Base-by-base conservation (phyloP, 139 green algal genomes). In the Nannochloris sp. region DNA sequence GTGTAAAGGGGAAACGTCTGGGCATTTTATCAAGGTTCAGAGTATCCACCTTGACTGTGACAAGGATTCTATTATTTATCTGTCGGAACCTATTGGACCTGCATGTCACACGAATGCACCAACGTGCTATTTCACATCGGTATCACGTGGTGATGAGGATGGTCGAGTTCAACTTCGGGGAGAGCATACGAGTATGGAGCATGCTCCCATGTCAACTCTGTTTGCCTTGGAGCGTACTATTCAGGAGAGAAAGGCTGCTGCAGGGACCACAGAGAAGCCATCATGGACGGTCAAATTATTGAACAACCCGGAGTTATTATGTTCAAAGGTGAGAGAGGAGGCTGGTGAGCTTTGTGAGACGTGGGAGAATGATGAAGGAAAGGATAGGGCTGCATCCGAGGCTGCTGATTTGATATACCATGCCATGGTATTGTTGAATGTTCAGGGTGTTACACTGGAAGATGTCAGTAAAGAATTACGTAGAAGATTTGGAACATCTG, bases 401-500 rank as follows among this genome's bases (percentile, higher is more conserved):
- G 84, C 85, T 67, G 93, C 93, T 4, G 93, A 99, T 78, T 78
- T 99, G 63, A 71, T 98, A 30, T 99, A 99, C 76, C 93, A 99
- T 70, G 77, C 86, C 33, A 89, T 98, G 79, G 93, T 98, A 36
- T 75, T 99, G 50, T 70, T 93, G 1, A 90, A 91, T 65, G 40
- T 62, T 45, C 77, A 95, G 83, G 91, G 82, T 33, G 91, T 95
- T 23, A 37, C 45, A 2, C 75, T 96, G 68, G 79, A 87, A 72
- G 82, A 95, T 37, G 91, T 96, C 28, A 62, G 87, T 60, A 65
- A 36, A 28, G 83, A 86, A 62, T 69, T 96, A 58, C 73, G 91
- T 23, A 61, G 70, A 61, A 68, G 91, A 10, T 95, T 95, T 73
- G 84, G 79, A 1, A 78, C 65, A 13, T 88, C 74, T 26, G 91